Percentiles rank a stretch among this genome's conserved stretches.
Conservation (phyloP, 1,284 basidiomycete genomes). For the Ganoderma lingzhi region DNA sequence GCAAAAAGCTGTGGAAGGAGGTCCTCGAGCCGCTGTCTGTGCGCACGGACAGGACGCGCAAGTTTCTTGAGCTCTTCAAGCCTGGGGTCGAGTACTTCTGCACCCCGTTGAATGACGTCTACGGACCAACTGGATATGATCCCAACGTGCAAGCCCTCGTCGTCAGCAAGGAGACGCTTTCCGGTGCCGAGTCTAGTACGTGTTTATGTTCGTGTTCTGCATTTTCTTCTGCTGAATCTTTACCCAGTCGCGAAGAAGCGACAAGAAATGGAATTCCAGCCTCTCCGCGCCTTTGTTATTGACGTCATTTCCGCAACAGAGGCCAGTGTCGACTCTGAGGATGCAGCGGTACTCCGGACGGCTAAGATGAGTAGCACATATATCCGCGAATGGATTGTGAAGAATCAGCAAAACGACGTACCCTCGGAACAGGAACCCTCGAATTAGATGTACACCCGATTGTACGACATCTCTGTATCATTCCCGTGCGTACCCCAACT, state of each 20-base stretch:
- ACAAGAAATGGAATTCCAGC: conserved; percentile 59
- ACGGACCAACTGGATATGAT: conserved; percentile 89
- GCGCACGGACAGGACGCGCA: conserved; percentile 63
- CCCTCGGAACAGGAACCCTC: background rate
- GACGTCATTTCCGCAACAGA: conserved; percentile 83
- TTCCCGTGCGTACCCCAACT: too few relatives aligned
- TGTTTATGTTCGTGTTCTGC: conserved; percentile 22
- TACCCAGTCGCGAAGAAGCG: conserved; percentile 69
- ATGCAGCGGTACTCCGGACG: conserved; percentile 72
- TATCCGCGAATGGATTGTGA: conserved; percentile 85
- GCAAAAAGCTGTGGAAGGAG: conserved; percentile 76
- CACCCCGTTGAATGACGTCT: conserved; percentile 82
- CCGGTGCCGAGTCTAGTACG: conserved; percentile 79
- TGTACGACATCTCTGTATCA: background rate
- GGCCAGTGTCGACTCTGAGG: conserved; percentile 63
- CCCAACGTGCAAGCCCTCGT: conserved; percentile 87
- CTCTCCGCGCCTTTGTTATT: conserved; percentile 79
- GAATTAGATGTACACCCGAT: background rate
- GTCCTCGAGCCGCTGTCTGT: conserved; percentile 72
- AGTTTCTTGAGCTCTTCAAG: conserved; percentile 76
- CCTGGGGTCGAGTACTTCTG: conserved; percentile 70
- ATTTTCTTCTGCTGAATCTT: conserved; percentile 3
- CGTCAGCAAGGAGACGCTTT: conserved; percentile 85
- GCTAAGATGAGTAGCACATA: conserved; percentile 92
- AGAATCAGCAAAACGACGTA: conserved; percentile 35